Evolutionary conservation across 2,329 filamentous ascomycete genomes (phyloP).

Genomic region (Capronia americana): DNA sequence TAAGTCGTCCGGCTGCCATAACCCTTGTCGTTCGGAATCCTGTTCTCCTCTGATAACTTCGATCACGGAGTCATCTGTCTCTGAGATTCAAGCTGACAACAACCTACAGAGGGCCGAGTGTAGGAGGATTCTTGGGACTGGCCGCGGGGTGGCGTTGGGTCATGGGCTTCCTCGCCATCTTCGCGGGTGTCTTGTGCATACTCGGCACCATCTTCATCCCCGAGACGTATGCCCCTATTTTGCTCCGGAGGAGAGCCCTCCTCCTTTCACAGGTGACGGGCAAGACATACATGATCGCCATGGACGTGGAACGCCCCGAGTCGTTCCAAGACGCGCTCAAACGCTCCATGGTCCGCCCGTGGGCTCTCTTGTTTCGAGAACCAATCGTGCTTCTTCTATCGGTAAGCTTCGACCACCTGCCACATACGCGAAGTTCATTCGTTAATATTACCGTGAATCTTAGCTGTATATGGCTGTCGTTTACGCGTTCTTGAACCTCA

Average conservation of each 20-base stretch:
- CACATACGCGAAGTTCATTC: not conserved
- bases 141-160: not conserved
- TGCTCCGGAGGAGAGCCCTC: not conserved
- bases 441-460: not conserved
- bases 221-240: constrained; percentile 1
- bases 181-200: not conserved
- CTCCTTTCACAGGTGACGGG: not conserved
- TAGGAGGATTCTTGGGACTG: not conserved
- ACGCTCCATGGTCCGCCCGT: not conserved
- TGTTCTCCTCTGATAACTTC: too few species aligned
- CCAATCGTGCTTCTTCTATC: not conserved
- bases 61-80: not conserved
- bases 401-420: not conserved
- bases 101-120: not conserved
- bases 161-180: not conserved
- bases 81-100: not conserved
- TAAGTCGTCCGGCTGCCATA: not conserved
- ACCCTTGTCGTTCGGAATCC: too few species aligned
- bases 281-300: constrained; percentile 2
- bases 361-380: not conserved
- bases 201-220: not conserved
- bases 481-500: constrained; percentile 1
- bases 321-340: constrained; percentile 1
- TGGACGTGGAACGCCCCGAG: not conserved
- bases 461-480: constrained; percentile 2